These are phyloP conservation scores for Suillus spraguei DNA, from an alignment of 768 basidiomycete species.

Conservation along the genomic window DNA sequence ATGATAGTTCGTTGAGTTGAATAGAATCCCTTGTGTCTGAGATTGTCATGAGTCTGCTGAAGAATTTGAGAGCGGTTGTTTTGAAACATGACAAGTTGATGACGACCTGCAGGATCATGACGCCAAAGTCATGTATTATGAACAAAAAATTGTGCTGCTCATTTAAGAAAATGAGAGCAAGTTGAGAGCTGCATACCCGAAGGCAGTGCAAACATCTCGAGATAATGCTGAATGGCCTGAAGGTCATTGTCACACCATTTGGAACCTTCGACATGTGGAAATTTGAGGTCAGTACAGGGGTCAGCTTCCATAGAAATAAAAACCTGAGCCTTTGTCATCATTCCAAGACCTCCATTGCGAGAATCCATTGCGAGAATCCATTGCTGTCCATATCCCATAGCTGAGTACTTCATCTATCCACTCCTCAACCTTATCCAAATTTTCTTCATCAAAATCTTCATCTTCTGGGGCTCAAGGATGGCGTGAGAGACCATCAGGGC, in stretches of 20 bases:
- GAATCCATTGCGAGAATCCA: too few species aligned
- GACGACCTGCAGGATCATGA: constrained; percentile 19
- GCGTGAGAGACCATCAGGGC: too few species aligned
- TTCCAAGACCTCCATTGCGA: too few species aligned
- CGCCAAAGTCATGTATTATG: constrained; percentile 22
- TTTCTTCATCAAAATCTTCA: too few species aligned
- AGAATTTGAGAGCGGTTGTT: background rate
- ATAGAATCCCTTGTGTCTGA: constrained; percentile 13
- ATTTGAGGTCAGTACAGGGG: background rate
- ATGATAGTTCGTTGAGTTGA: constrained; percentile 13
- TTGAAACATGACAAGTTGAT: constrained; percentile 25
- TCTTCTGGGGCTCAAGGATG: too few species aligned
- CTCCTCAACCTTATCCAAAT: too few species aligned
- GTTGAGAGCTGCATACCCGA: background rate
- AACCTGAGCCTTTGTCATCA: too few species aligned
- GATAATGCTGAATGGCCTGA: background rate
- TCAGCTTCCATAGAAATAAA: too few species aligned
- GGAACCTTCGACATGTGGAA: background rate
- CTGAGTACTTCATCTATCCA: too few species aligned
- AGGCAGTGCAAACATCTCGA: background rate
- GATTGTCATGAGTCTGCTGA: background rate
- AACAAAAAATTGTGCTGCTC: constrained; percentile 20
- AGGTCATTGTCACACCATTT: background rate
- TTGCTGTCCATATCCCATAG: too few species aligned
- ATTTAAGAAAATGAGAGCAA: background rate